Evolutionary conservation across 164 flowering plant species (phyloP).

Genomic region (Nymphaea colorata): DNA sequence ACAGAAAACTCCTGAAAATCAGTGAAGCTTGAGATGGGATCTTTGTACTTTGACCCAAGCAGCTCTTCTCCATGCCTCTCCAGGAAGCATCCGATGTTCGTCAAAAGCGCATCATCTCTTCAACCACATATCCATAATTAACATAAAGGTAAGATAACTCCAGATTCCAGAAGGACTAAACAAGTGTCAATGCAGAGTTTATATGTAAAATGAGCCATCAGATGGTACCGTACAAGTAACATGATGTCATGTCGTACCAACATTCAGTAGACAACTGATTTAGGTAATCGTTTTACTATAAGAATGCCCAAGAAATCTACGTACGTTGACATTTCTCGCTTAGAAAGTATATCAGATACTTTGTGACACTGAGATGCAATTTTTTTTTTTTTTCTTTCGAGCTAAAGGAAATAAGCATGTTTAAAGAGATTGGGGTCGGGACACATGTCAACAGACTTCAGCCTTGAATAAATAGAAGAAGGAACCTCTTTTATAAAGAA

Average conservation of each 20-base stretch:
- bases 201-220: not conserved
- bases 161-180: not conserved
- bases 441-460: too few relatives aligned
- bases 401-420: too few relatives aligned
- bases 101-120: constrained; percentile 37
- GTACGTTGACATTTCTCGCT: too few relatives aligned
- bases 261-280: not conserved
- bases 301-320: too few relatives aligned
- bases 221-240: too few relatives aligned
- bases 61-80: constrained; percentile 58
- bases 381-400: too few relatives aligned
- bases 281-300: not conserved
- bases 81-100: constrained; percentile 65
- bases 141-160: not conserved
- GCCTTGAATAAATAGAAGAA: too few relatives aligned
- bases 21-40: constrained; percentile 75
- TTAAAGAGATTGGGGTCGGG: too few relatives aligned
- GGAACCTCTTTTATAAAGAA: too few relatives aligned
- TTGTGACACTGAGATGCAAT: too few relatives aligned
- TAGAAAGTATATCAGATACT: too few relatives aligned
- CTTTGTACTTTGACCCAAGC: constrained; percentile 51
- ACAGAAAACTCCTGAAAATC: constrained; percentile 83
- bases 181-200: not conserved
- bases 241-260: too few relatives aligned
- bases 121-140: constrained; percentile 2